phyloP scores from a whole-genome alignment of 2,329 filamentous ascomycete species.

The Fusarium brevicatenulatum region DNA sequence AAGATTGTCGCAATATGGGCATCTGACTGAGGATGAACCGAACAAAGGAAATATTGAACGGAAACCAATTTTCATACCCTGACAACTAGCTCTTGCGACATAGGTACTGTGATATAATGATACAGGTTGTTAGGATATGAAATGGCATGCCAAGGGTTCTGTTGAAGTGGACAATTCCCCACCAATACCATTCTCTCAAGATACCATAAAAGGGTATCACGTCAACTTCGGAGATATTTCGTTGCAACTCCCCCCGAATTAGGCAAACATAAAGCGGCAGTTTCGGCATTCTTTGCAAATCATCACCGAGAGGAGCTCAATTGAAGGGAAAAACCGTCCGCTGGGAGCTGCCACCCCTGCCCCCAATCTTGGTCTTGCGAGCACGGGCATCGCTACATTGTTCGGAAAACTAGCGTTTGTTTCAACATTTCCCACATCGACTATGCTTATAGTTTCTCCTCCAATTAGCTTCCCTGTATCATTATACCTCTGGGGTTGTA shows the following conservation, averaged over 20 bases:
- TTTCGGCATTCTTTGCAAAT: constrained; percentile 1
- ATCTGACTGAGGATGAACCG: not conserved
- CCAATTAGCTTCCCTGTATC: constrained; percentile 30
- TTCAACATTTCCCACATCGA: constrained; percentile 32
- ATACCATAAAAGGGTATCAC: constrained; percentile 25
- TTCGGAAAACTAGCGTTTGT: constrained; percentile 12
- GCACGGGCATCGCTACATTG: not conserved
- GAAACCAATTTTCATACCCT: not conserved
- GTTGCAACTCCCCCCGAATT: not conserved
- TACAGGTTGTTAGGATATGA: not conserved
- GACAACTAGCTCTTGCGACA: not conserved
- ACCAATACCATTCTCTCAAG: constrained; percentile 24
- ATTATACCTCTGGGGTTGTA: constrained; percentile 22
- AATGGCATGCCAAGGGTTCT: not conserved
- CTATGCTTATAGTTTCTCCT: constrained; percentile 37
- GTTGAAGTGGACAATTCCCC: constrained; percentile 2
- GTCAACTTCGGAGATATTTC: constrained; percentile 4
- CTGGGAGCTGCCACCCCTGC: not conserved
- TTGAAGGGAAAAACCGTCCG: not conserved
- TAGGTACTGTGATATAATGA: not conserved
- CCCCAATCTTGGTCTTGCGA: not conserved
- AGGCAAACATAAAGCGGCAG: not conserved
- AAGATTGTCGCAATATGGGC: not conserved
- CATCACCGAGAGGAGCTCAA: not conserved
- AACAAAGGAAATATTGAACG: not conserved